Base-by-base conservation (phyloP, 73 alveolate species). In the Paramecium sonneborni region DNA sequence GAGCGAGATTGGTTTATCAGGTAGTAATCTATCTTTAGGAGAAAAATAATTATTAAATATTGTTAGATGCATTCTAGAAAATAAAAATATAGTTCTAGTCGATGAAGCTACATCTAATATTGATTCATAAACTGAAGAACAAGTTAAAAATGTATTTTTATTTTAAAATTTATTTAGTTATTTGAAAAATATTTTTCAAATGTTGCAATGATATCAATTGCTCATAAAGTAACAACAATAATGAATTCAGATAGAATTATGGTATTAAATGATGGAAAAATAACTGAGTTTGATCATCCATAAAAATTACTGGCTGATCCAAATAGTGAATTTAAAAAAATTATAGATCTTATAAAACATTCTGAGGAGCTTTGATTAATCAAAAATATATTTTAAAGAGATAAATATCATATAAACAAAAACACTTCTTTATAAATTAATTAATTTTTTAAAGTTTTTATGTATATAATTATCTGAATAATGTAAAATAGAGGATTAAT, bases 21-120 rank as follows among this genome's bases (percentile, higher is more conserved):
- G 93, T 34, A 76, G 35, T 88, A 76, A 68, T 68, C 28, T 87
- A 38, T 62, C 85, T 46, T 43, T 56, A 34, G 97, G 97, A 1
- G 97, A 93, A 92, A 93, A 92, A 62, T 89, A 93, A 92, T 93
- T 93, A 68, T 84, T 93, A 41, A 85, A 93, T n/a, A 92, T 92
- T 57, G 92, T 57, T 82, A 15, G 96, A 43, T 88, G 92, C 23
- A 43, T 95, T 5, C 86, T 93, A 23, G 92, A 87, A 92, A 90
- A 93, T 41, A 88, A 93, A 82, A 79, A 48, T 23, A 93, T 93
- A 6, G 69, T 93, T 84, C 43, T 93, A n/a, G 94, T 93, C 55
- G 97, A 93, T 92, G 97, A 93, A 44, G 95, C 96, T 18, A 93
- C 97, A 5, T 92, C 95, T n/a, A 91, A 90, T 85, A 93, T 93